A percentile compares a stretch with the other conserved stretches of the same genome.
These are phyloP conservation scores for Mucor mucedo DNA, from an alignment of 371 early-diverging fungal genomes.

Conservation along the genomic window DNA sequence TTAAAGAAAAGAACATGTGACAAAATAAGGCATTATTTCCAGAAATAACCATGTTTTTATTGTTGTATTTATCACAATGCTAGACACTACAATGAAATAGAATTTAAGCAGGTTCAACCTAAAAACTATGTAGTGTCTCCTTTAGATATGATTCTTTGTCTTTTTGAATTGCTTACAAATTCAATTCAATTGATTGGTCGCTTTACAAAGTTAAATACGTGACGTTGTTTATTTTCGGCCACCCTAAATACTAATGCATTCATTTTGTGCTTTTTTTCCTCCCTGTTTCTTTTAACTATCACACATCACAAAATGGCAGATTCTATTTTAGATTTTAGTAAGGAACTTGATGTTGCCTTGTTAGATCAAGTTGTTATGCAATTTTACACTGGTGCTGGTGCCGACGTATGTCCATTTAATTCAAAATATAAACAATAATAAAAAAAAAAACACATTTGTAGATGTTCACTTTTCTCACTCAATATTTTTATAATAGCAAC, in stretches of 20 bases:
- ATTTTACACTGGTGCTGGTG: constrained; percentile 72
- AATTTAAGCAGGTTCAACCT: neutral
- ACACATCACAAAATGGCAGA: constrained; percentile 40
- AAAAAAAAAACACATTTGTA: neutral
- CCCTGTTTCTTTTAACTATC: constrained; percentile 29
- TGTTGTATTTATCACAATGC: neutral
- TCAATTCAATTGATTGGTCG: neutral
- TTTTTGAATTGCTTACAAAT: neutral
- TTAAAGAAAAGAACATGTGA: constrained; percentile 8
- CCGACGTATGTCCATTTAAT: constrained; percentile 63
- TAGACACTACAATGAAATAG: neutral
- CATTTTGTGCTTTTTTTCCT: neutral
- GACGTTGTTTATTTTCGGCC: neutral
- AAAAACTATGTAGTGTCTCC: neutral
- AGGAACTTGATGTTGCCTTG: constrained; percentile 84
- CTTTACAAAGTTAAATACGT: neutral
- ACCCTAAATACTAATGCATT: neutral
- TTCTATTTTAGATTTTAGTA: constrained; percentile 88
- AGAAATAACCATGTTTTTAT: neutral
- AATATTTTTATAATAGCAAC: constrained; percentile 65
- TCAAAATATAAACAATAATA: neutral
- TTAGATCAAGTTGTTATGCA: constrained; percentile 91
- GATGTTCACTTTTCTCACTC: constrained; percentile 6
- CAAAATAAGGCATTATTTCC: neutral
- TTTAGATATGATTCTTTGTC: neutral